A percentile compares a stretch with the other conserved stretches of the same genome.
Conservation (phyloP, 345 rosid genomes). For the Sisymbrium irio region DNA sequence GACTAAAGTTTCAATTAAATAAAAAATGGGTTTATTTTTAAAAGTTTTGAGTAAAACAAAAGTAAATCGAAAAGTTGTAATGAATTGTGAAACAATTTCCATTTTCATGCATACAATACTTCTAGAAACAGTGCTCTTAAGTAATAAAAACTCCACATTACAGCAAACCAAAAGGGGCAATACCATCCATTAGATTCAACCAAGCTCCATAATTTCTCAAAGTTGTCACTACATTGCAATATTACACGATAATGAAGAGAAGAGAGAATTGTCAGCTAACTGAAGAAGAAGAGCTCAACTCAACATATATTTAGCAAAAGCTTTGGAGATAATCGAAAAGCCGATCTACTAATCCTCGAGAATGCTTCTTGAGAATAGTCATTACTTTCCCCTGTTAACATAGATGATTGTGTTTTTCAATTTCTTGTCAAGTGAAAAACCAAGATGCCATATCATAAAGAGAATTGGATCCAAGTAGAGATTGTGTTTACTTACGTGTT, state of each 20-base stretch:
- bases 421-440: neutral
- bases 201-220: slow-evolving; percentile 13
- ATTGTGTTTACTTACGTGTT: slow-evolving; percentile 56
- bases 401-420: neutral
- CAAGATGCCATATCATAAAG: neutral
- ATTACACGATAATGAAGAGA: slow-evolving; percentile 1
- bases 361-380: neutral
- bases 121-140: neutral
- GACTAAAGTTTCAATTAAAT: neutral
- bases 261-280: slow-evolving; percentile 4
- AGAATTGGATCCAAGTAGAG: neutral
- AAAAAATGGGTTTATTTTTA: neutral
- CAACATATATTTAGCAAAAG: slow-evolving; percentile 7
- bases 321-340: neutral
- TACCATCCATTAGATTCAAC: slow-evolving; percentile 4
- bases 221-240: slow-evolving; percentile 11
- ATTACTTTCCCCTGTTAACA: slow-evolving; percentile 32
- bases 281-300: neutral
- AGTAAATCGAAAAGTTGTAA: neutral
- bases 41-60: neutral
- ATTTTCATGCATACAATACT: neutral
- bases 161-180: neutral
- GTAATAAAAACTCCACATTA: neutral
- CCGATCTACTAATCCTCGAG: neutral
- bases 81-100: neutral